Conservation (phyloP, 2,329 filamentous ascomycete genomes). For the Pseudogymnoascus sp. region DNA sequence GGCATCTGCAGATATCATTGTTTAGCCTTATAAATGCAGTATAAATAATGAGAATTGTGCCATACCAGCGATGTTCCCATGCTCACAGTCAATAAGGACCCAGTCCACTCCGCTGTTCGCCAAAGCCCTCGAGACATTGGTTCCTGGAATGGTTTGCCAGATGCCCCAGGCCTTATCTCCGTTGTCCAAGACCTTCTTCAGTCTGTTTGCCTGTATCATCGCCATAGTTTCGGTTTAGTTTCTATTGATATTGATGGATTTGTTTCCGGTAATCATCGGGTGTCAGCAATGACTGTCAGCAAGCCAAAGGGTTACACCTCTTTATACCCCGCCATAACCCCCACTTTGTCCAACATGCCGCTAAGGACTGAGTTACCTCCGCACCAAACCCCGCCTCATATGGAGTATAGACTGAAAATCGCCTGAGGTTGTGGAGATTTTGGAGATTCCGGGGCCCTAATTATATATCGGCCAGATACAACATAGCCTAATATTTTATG, state of each 20-base stretch:
- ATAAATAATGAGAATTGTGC: conserved; percentile 10
- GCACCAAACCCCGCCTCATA: neutral
- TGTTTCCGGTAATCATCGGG: neutral
- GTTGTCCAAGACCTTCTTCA: conserved; percentile 41
- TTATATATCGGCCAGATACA: neutral
- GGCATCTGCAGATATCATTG: conserved; percentile 31
- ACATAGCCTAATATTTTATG: neutral
- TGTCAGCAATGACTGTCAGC: neutral
- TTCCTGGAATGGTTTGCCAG: conserved; percentile 56
- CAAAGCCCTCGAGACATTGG: conserved; percentile 49
- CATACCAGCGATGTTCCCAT: conserved; percentile 46
- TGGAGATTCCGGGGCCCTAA: neutral
- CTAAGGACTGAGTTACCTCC: neutral
- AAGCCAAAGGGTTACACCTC: conserved; percentile 1
- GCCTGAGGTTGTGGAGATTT: neutral
- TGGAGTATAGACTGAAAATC: neutral
- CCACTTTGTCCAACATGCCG: neutral
- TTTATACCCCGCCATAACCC: conserved; percentile 8
- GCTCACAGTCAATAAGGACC: conserved; percentile 53
- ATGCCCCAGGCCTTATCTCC: conserved; percentile 41
- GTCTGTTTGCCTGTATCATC: conserved; percentile 39
- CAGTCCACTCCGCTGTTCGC: conserved; percentile 57
- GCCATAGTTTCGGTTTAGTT: neutral
- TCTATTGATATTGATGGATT: neutral
- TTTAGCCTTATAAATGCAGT: neutral